Conservation (phyloP, 345 rosid species). For the Draba incana region DNA sequence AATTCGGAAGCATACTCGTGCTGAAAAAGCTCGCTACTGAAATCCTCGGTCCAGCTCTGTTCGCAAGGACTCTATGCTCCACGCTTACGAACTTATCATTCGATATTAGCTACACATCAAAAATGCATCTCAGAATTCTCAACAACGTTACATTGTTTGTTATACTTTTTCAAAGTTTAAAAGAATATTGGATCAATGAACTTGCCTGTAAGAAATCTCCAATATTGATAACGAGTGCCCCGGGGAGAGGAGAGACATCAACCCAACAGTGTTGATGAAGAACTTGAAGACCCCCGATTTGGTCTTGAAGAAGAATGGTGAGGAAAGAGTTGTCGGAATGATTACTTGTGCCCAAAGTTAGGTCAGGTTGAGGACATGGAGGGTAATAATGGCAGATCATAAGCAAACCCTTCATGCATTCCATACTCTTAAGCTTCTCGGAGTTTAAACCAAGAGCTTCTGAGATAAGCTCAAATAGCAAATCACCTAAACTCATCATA, state of each 20-base stretch:
- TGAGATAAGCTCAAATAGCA: slow-evolving; percentile 42
- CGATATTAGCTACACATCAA: slow-evolving; percentile 40
- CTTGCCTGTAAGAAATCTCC: slow-evolving; percentile 50
- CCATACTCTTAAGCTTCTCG: slow-evolving; percentile 36
- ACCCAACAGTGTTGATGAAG: slow-evolving; percentile 44
- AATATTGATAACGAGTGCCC: slow-evolving; percentile 42
- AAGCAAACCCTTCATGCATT: slow-evolving; percentile 33
- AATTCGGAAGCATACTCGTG: not conserved
- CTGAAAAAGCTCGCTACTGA: slow-evolving; percentile 50
- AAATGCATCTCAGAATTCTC: not conserved
- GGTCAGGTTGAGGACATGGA: slow-evolving; percentile 53
- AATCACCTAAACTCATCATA: slow-evolving; percentile 39
- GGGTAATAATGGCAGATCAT: slow-evolving; percentile 47
- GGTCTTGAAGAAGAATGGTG: slow-evolving; percentile 52
- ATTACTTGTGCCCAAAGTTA: slow-evolving; percentile 40
- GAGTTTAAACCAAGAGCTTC: slow-evolving; percentile 48
- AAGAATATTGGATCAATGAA: not conserved
- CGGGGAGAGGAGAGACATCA: slow-evolving; percentile 40
- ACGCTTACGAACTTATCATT: slow-evolving; percentile 44
- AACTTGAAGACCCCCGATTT: slow-evolving; percentile 51
- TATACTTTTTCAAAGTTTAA: not conserved
- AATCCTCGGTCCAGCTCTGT: slow-evolving; percentile 38
- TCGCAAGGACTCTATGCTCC: slow-evolving; percentile 44
- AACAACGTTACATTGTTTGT: not conserved
- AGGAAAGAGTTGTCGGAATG: slow-evolving; percentile 45